Percentiles rank a stretch among this genome's conserved stretches.
Conservation (phyloP, 2,329 filamentous ascomycete species). For the Penicillium occitanis region DNA sequence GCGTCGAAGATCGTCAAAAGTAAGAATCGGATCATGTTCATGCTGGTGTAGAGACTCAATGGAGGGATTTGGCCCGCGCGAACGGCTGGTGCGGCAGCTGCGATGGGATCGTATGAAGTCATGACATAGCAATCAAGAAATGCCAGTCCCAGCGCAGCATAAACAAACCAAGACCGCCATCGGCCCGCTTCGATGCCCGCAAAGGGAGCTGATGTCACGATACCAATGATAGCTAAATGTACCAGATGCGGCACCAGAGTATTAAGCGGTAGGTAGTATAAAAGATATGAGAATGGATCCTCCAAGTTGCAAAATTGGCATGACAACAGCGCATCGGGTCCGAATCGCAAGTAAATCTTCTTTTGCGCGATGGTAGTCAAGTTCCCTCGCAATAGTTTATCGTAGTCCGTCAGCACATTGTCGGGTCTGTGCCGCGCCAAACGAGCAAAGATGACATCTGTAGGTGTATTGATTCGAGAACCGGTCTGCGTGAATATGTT, state of each 20-base stretch:
- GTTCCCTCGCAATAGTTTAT: conserved; percentile 65
- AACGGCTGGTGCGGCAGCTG: conserved; percentile 59
- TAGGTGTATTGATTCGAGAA: conserved; percentile 81
- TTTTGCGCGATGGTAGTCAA: conserved; percentile 71
- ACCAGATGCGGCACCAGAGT: conserved; percentile 74
- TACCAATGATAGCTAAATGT: conserved; percentile 70
- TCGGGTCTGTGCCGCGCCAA: conserved; percentile 52
- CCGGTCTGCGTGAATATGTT: conserved; percentile 78
- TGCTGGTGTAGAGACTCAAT: conserved; percentile 34
- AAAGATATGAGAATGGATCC: conserved; percentile 68
- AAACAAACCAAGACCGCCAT: conserved; percentile 71
- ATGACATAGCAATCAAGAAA: conserved; percentile 66
- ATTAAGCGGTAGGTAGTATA: conserved; percentile 71
- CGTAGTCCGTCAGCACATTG: conserved; percentile 49
- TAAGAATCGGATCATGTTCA: conserved; percentile 63
- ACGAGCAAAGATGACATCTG: conserved; percentile 78
- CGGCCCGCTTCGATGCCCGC: conserved; percentile 62
- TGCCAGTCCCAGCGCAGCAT: conserved; percentile 60
- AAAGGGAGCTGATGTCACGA: conserved; percentile 69
- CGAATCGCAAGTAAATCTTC: conserved; percentile 79
- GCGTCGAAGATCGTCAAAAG: conserved; percentile 65
- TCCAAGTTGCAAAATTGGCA: conserved; percentile 83
- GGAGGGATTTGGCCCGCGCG: conserved; percentile 63
- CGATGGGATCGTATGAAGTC: conserved; percentile 59
- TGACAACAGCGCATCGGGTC: conserved; percentile 68